phyloP scores from a whole-genome alignment of 2,329 filamentous ascomycete genomes.

The Exserohilum rostratum region DNA sequence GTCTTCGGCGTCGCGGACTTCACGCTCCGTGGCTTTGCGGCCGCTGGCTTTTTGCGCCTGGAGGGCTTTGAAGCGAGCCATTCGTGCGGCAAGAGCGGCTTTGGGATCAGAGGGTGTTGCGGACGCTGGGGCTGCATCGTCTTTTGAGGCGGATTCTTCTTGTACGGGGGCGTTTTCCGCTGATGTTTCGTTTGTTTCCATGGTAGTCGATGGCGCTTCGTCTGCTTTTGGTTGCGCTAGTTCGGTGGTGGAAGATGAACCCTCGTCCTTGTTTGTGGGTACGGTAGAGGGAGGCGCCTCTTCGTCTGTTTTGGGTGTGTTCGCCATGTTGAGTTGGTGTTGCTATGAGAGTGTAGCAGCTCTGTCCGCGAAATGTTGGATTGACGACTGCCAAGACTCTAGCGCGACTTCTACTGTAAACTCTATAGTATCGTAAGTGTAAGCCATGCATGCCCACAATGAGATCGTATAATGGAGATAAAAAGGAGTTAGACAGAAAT shows the following conservation, averaged over 20 bases:
- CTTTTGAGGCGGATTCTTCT: constrained; percentile 4
- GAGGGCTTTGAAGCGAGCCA: constrained; percentile 83
- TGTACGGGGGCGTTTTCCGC: constrained; percentile 7
- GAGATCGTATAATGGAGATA: too few relatives aligned
- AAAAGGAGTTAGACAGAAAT: too few relatives aligned
- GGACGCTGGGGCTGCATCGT: constrained; percentile 5
- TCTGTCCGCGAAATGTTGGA: constrained; percentile 14
- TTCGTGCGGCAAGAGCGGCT: constrained; percentile 44
- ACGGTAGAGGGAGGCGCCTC: neutral
- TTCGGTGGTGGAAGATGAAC: neutral
- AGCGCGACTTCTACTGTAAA: constrained; percentile 3
- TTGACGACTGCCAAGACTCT: constrained; percentile 27
- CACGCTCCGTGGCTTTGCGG: constrained; percentile 66
- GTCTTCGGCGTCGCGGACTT: constrained; percentile 46
- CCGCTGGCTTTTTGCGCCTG: constrained; percentile 68
- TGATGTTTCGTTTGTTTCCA: constrained; percentile 11
- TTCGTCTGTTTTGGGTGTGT: constrained; percentile 21
- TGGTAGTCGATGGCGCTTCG: constrained; percentile 5
- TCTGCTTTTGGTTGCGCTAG: constrained; percentile 1
- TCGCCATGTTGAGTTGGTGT: constrained; percentile 27
- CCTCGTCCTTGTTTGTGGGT: neutral
- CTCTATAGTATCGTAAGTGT: neutral
- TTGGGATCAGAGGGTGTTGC: constrained; percentile 29
- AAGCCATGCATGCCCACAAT: too few relatives aligned
- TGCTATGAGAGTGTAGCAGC: neutral